phyloP scores from a whole-genome alignment of 148 eudicot species.

The Vaccinium darrowii region DNA sequence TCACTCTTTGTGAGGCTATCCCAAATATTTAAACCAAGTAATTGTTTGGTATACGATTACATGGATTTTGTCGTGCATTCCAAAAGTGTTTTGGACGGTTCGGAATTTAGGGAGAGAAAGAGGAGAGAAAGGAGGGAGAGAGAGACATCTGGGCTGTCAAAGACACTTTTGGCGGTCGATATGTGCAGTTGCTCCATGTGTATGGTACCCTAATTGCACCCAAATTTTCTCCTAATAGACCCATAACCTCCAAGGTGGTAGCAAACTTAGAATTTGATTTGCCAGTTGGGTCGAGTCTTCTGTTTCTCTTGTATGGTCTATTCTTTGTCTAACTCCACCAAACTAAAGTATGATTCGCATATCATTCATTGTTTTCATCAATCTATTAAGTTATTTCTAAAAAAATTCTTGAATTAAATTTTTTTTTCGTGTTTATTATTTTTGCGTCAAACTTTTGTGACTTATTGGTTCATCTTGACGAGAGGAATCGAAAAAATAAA shows the following conservation, averaged over 20 bases:
- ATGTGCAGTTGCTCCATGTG: no score
- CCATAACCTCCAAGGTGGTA: neutral
- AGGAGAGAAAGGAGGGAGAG: no score
- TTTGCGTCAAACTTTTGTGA: no score
- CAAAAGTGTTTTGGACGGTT: no score
- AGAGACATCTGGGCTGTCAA: no score
- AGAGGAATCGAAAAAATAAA: no score
- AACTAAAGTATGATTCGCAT: neutral
- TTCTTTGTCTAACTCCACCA: no score
- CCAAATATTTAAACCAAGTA: neutral
- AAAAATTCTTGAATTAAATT: no score
- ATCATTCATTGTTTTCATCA: neutral
- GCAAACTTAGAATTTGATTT: neutral
- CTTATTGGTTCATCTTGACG: no score
- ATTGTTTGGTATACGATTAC: neutral
- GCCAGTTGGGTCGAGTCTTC: neutral
- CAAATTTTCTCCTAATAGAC: neutral
- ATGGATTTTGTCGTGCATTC: neutral
- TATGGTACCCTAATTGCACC: no score
- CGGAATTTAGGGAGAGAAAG: no score
- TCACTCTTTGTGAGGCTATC: neutral
- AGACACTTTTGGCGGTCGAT: accelerated
- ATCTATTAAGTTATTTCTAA: neutral
- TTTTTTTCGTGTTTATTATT: no score
- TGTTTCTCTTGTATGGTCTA: neutral